Percentiles rank a stretch among this genome's conserved stretches.
phyloP scores from a whole-genome alignment of 768 basidiomycete genomes.

The Lentinula sp. region DNA sequence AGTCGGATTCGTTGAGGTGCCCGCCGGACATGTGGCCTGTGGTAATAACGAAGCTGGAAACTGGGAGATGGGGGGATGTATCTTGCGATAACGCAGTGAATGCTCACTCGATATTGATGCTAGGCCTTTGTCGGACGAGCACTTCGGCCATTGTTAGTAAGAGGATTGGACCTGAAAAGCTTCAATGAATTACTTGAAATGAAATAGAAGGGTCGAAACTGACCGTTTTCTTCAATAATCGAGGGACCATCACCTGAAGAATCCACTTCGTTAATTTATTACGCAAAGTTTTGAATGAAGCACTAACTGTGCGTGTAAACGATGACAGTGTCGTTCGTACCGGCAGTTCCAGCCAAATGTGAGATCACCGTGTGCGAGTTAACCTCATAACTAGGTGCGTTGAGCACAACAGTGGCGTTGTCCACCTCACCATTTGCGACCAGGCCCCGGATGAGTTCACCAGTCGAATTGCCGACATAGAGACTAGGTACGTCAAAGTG shows the following conservation, averaged over 20 bases:
- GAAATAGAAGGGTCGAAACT: not conserved
- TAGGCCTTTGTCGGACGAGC: slow-evolving; percentile 17
- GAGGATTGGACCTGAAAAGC: slow-evolving; percentile 19
- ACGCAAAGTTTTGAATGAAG: not conserved
- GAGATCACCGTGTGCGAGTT: slow-evolving; percentile 18
- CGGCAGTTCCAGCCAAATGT: slow-evolving; percentile 15
- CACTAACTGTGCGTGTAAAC: slow-evolving; percentile 24
- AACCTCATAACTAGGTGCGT: slow-evolving; percentile 19
- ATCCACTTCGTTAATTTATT: not conserved
- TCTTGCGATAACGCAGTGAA: not conserved
- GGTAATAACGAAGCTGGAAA: slow-evolving; percentile 19
- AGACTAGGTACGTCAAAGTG: slow-evolving; percentile 20
- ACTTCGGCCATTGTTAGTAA: slow-evolving; percentile 24
- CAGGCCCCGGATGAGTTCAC: slow-evolving; percentile 19
- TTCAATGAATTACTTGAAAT: not conserved
- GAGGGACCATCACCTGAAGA: slow-evolving; percentile 22
- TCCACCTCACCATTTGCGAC: slow-evolving; percentile 12
- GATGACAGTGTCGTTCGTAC: slow-evolving; percentile 16
- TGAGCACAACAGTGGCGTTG: slow-evolving; percentile 22
- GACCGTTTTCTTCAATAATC: slow-evolving; percentile 25
- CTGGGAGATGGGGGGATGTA: not conserved
- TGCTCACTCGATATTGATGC: slow-evolving; percentile 21
- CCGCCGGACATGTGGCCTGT: slow-evolving; percentile 23
- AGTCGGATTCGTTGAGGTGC: slow-evolving; percentile 20
- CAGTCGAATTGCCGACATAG: slow-evolving; percentile 23